Evolutionary conservation across 2,329 filamentous ascomycete species (phyloP).

Genomic region (Fusarium secorum): DNA sequence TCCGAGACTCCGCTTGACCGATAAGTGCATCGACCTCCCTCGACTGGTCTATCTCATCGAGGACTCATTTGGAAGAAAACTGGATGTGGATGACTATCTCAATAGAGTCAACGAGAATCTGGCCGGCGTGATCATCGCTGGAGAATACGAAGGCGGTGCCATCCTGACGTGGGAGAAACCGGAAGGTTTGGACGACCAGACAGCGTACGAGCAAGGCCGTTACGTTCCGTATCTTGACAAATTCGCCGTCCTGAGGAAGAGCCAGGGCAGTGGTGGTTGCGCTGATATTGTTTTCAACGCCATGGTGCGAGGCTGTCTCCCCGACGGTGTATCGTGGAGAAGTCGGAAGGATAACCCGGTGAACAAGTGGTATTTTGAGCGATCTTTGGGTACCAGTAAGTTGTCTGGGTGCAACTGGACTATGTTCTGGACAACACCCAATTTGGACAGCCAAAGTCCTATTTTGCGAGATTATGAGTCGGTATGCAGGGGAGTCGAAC

Average conservation of each 20-base stretch:
- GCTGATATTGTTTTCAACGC: slow-evolving; percentile 96
- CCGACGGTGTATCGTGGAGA: slow-evolving; percentile 89
- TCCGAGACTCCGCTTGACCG: slow-evolving; percentile 73
- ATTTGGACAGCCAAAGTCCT: slow-evolving; percentile 62
- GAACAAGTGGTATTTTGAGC: slow-evolving; percentile 99
- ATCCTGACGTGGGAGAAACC: slow-evolving; percentile 94
- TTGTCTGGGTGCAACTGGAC: slow-evolving; percentile 86
- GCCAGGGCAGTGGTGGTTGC: slow-evolving; percentile 89
- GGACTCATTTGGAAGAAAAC: slow-evolving; percentile 86
- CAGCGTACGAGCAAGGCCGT: slow-evolving; percentile 62
- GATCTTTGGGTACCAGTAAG: slow-evolving; percentile 83
- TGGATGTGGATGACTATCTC: slow-evolving; percentile 86
- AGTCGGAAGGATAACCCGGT: slow-evolving; percentile 91
- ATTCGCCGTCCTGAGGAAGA: slow-evolving; percentile 88
- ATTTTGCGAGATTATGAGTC: slow-evolving; percentile 74
- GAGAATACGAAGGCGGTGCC: slow-evolving; percentile 95
- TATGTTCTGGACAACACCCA: slow-evolving; percentile 95
- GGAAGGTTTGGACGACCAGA: slow-evolving; percentile 63
- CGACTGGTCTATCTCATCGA: slow-evolving; percentile 88
- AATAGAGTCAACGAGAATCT: slow-evolving; percentile 80
- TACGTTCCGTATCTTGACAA: slow-evolving; percentile 96
- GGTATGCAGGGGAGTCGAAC: slow-evolving; percentile 72
- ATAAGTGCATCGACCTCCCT: slow-evolving; percentile 82
- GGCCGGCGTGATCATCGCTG: slow-evolving; percentile 92
- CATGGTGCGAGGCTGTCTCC: slow-evolving; percentile 91